Percentiles rank a stretch among this genome's conserved stretches.
Conservation (phyloP, 306 rosid species). For the Acacia crassicarpa region DNA sequence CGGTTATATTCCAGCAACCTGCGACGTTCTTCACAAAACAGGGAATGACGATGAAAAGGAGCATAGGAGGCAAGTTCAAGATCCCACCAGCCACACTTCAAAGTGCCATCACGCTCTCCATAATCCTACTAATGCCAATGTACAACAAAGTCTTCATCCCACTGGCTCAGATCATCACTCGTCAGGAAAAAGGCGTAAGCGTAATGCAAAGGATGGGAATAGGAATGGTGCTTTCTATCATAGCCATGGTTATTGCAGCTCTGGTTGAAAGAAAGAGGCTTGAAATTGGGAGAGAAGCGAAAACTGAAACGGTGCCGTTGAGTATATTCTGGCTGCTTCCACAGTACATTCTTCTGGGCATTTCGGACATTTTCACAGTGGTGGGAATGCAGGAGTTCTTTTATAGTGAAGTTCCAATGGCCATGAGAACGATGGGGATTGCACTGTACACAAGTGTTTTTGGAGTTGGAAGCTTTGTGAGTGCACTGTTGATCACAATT, state of each 20-base stretch:
- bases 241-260: constrained; percentile 84
- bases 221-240: constrained; percentile 80
- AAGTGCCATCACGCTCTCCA: constrained; percentile 74
- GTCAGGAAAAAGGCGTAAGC: constrained; percentile 59
- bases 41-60: constrained; percentile 94
- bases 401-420: constrained; percentile 76
- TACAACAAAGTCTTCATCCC: constrained; percentile 77
- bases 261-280: constrained; percentile 74
- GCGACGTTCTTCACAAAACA: constrained; percentile 93
- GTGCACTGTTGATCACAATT: constrained; percentile 74
- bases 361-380: constrained; percentile 88
- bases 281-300: constrained; percentile 39
- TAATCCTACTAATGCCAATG: constrained; percentile 80
- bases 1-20: constrained; percentile 89
- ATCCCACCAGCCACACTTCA: constrained; percentile 97
- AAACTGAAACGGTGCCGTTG: constrained; percentile 42
- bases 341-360: constrained; percentile 79
- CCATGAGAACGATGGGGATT: constrained; percentile 89
- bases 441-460: constrained; percentile 87
- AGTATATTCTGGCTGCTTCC: constrained; percentile 93
- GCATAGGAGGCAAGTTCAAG: constrained; percentile 61
- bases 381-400: constrained; percentile 98
- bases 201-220: constrained; percentile 92
- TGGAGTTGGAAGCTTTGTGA: constrained; percentile 91
- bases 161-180: constrained; percentile 49